A percentile compares a stretch with the other conserved stretches of the same genome.
Evolutionary conservation across 2,329 filamentous ascomycete species (phyloP).

Genomic region (Alternaria solani): DNA sequence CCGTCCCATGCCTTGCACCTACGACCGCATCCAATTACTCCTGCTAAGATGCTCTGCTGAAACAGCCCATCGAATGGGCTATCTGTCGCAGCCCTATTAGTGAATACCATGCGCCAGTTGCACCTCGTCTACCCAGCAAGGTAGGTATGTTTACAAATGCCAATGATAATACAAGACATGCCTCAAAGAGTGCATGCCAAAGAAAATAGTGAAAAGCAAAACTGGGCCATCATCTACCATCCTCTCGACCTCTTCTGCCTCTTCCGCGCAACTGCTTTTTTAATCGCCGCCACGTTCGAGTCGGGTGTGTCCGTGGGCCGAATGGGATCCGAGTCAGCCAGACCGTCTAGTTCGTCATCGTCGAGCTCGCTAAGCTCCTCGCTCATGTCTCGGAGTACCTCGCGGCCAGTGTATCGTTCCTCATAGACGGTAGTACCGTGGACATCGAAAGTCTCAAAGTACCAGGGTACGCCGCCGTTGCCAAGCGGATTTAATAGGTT

Average conservation of each 20-base stretch:
- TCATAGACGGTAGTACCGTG: slow-evolving; percentile 78
- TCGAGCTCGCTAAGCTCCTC: slow-evolving; percentile 92
- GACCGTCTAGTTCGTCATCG: slow-evolving; percentile 82
- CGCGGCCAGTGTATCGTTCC: slow-evolving; percentile 76
- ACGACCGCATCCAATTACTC: slow-evolving; percentile 23
- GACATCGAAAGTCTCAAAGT: slow-evolving; percentile 81
- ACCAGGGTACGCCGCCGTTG: slow-evolving; percentile 84
- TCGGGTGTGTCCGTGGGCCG: slow-evolving; percentile 37
- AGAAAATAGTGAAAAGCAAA: slow-evolving; percentile 15
- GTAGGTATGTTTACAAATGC: slow-evolving; percentile 31
- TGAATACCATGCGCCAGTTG: slow-evolving; percentile 26
- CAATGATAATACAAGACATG: slow-evolving; percentile 29
- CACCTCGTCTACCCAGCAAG: slow-evolving; percentile 16
- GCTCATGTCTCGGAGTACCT: slow-evolving; percentile 76
- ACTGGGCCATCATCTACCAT: slow-evolving; percentile 20
- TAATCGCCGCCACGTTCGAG: slow-evolving; percentile 33
- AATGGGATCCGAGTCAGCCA: slow-evolving; percentile 46
- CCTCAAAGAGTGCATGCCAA: slow-evolving; percentile 13
- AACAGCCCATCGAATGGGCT: slow-evolving; percentile 13
- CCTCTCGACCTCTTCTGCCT: slow-evolving; percentile 42
- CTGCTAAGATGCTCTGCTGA: slow-evolving; percentile 29
- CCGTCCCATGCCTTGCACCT: slow-evolving; percentile 9
- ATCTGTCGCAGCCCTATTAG: neutral
- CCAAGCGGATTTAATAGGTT: slow-evolving; percentile 58
- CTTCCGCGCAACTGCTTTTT: slow-evolving; percentile 41